These are phyloP conservation scores for Chaetoscypha palmicola DNA, from an alignment of 2,329 filamentous ascomycete species.

Conservation along the genomic window DNA sequence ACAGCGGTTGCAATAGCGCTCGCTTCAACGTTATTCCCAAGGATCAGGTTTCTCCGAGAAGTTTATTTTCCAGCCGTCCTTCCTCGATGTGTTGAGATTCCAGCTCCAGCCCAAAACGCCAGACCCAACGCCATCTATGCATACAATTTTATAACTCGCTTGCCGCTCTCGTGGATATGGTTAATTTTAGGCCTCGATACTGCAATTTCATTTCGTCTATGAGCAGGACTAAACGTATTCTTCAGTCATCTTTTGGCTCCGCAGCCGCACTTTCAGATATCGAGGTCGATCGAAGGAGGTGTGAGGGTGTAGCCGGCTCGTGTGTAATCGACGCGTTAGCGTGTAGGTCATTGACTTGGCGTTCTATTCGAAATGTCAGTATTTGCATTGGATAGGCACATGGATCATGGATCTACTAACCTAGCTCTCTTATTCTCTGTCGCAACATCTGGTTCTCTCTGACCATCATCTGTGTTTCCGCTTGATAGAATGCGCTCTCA, in stretches of 20 bases:
- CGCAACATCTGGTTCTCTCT: constrained; percentile 80
- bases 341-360: constrained; percentile 26
- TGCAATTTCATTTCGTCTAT: too few species aligned
- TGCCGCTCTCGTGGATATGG: too few species aligned
- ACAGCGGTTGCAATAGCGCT: too few species aligned
- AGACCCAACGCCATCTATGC: too few species aligned
- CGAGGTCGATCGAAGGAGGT: constrained; percentile 26
- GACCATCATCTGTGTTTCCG: constrained; percentile 70
- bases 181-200: too few species aligned
- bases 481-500: constrained; percentile 73
- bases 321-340: constrained; percentile 27
- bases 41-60: too few species aligned
- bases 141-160: too few species aligned
- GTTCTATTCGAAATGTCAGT: constrained; percentile 21
- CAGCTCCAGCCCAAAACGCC: too few species aligned
- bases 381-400: neutral
- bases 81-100: too few species aligned
- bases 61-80: too few species aligned
- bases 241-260: neutral
- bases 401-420: constrained; percentile 37
- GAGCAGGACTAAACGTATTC: too few species aligned
- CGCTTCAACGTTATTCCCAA: too few species aligned
- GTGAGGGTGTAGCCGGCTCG: constrained; percentile 28
- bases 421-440: constrained; percentile 65
- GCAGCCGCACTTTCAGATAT: constrained; percentile 21